A percentile compares a stretch with the other conserved stretches of the same genome.
phyloP scores from a whole-genome alignment of 2,329 filamentous ascomycete genomes.

The Xylariomycetidae sp. region DNA sequence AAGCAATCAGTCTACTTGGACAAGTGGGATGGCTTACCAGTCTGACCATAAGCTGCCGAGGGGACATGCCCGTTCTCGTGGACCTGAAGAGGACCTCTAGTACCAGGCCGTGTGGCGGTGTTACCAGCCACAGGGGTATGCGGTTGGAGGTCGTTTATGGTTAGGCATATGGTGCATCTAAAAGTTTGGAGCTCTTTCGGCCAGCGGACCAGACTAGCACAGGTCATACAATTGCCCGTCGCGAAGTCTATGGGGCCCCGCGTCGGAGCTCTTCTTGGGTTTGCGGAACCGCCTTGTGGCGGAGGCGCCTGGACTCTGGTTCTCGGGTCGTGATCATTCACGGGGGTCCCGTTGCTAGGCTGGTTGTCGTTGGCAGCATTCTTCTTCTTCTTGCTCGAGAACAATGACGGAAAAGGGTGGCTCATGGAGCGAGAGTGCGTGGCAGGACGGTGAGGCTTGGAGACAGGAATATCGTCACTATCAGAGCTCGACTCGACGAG shows the following conservation, averaged over 20 bases:
- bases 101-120: constrained; percentile 15
- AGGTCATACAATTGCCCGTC: constrained; percentile 79
- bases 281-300: constrained; percentile 11
- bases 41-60: constrained; percentile 11
- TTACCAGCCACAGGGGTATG: constrained; percentile 19
- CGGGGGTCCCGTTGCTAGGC: constrained; percentile 33
- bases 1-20: constrained; percentile 2
- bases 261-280: constrained; percentile 20
- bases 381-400: constrained; percentile 56
- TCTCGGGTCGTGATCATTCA: constrained; percentile 43
- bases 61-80: constrained; percentile 11
- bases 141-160: constrained; percentile 72
- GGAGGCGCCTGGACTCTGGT: constrained; percentile 21
- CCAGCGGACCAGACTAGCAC: constrained; percentile 75
- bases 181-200: constrained; percentile 69
- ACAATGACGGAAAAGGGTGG: constrained; percentile 72
- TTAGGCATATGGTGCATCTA: constrained; percentile 78
- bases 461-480: constrained; percentile 20
- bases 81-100: constrained; percentile 8
- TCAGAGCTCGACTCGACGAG: constrained; percentile 38
- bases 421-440: constrained; percentile 66
- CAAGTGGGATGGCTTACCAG: constrained; percentile 15
- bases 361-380: constrained; percentile 31
- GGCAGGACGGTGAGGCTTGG: constrained; percentile 19
- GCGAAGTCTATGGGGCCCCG: constrained; percentile 45